Evolutionary conservation across 1,284 basidiomycete species (phyloP).

Genomic region (Abortiporus biennis): DNA sequence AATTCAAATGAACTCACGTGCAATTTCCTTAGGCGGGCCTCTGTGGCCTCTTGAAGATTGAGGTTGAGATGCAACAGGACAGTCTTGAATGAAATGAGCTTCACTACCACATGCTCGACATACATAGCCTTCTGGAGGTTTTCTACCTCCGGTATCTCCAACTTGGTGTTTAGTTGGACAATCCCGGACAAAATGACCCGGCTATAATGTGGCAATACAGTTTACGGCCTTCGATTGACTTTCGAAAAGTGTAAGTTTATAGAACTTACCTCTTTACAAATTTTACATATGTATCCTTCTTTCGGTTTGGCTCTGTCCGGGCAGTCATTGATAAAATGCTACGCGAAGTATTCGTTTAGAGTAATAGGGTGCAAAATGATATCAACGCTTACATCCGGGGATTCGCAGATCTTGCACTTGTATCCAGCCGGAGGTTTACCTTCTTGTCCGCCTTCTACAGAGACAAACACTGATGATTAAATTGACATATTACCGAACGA

Average conservation of each 20-base stretch:
- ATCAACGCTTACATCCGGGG: constrained; percentile 49
- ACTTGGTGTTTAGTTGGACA: constrained; percentile 74
- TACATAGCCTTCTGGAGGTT: constrained; percentile 77
- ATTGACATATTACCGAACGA: not conserved
- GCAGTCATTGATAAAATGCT: constrained; percentile 78
- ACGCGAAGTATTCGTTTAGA: constrained; percentile 3
- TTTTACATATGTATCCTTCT: constrained; percentile 81
- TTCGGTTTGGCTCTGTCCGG: constrained; percentile 70
- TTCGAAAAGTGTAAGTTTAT: constrained; percentile 5
- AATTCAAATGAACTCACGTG: constrained; percentile 54
- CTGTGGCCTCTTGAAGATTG: constrained; percentile 34
- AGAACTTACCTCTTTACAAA: constrained; percentile 56
- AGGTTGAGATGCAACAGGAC: constrained; percentile 56
- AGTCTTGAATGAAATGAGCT: constrained; percentile 81
- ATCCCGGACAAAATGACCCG: constrained; percentile 82
- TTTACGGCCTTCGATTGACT: not conserved
- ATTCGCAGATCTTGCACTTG: constrained; percentile 72
- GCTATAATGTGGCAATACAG: constrained; percentile 32
- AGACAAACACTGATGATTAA: constrained; percentile 1
- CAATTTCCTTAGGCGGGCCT: constrained; percentile 74
- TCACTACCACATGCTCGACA: constrained; percentile 86
- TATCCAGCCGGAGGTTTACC: constrained; percentile 66
- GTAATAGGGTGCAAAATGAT: not conserved
- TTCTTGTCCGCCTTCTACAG: constrained; percentile 30
- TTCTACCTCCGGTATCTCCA: constrained; percentile 73